phyloP scores from a whole-genome alignment of 73 alveolate genomes.

The Breviolum minutum region DNA sequence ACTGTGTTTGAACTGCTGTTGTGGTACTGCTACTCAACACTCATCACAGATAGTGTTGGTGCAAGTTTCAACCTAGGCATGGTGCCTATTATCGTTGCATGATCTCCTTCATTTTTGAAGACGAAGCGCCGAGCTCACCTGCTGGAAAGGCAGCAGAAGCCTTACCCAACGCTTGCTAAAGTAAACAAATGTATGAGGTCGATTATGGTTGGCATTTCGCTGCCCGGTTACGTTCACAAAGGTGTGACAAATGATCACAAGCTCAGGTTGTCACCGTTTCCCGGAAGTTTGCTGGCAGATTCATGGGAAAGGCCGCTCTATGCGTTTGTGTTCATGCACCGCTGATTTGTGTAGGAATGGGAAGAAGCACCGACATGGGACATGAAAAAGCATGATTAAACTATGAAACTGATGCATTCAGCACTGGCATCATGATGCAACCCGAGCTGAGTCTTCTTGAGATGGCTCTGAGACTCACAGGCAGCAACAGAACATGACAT shows the following conservation, averaged over 20 bases:
- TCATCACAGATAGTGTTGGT: no score
- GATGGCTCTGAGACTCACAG: background rate
- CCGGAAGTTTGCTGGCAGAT: conserved; percentile 69
- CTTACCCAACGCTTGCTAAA: background rate
- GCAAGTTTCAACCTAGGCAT: conserved; percentile 10
- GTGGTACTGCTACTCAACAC: no score
- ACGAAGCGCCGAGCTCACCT: no score
- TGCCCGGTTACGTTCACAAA: no score
- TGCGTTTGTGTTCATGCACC: background rate
- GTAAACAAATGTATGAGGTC: background rate
- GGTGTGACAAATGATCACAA: background rate
- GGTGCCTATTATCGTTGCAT: conserved; percentile 86
- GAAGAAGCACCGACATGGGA: background rate
- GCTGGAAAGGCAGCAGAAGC: background rate
- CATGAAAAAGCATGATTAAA: no score
- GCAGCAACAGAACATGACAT: conserved; percentile 65
- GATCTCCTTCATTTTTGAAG: conserved; percentile 19
- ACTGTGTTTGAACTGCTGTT: no score
- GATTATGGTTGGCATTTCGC: no score
- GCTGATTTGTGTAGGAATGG: background rate
- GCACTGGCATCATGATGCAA: no score
- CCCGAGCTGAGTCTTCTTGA: no score
- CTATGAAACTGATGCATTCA: no score
- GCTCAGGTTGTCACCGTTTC: conserved; percentile 57
- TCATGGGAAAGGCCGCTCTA: conserved; percentile 45